Evolutionary conservation across 2,329 filamentous ascomycete species (phyloP).

Genomic region (Calonectria montana): DNA sequence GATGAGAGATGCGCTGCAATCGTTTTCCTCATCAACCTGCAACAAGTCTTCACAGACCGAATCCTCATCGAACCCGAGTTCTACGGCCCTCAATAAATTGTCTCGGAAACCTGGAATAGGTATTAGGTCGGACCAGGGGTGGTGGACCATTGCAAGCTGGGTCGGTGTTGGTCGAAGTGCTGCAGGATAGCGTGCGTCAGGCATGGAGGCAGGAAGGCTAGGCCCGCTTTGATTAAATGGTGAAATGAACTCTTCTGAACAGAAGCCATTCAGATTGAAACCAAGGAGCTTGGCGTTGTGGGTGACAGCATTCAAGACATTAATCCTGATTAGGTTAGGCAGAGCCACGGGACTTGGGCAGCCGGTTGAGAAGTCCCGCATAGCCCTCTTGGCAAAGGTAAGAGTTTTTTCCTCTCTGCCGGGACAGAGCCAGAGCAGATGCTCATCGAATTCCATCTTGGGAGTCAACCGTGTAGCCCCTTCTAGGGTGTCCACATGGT

Average conservation of each 20-base stretch:
- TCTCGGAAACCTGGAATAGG: background rate
- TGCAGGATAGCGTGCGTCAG: background rate
- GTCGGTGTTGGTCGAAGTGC: background rate
- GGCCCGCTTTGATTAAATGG: slow-evolving; percentile 4
- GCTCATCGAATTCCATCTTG: background rate
- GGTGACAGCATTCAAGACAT: background rate
- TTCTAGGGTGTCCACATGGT: too few relatives aligned
- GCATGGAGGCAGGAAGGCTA: background rate
- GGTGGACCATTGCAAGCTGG: background rate
- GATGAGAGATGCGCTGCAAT: background rate
- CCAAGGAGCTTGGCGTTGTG: background rate
- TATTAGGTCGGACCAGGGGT: slow-evolving; percentile 9
- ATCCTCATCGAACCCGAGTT: slow-evolving; percentile 7
- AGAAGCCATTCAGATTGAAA: background rate
- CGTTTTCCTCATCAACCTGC: slow-evolving; percentile 5
- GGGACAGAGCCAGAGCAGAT: background rate
- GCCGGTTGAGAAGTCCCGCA: background rate
- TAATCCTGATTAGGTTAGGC: background rate
- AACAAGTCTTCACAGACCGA: background rate
- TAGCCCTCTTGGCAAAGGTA: background rate
- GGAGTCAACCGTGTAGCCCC: background rate
- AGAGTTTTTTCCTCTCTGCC: background rate
- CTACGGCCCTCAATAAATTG: background rate
- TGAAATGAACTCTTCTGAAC: background rate
- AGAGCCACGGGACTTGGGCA: background rate